phyloP scores from a whole-genome alignment of 2,329 filamentous ascomycete species.

The Sarocladiaceae sp. region DNA sequence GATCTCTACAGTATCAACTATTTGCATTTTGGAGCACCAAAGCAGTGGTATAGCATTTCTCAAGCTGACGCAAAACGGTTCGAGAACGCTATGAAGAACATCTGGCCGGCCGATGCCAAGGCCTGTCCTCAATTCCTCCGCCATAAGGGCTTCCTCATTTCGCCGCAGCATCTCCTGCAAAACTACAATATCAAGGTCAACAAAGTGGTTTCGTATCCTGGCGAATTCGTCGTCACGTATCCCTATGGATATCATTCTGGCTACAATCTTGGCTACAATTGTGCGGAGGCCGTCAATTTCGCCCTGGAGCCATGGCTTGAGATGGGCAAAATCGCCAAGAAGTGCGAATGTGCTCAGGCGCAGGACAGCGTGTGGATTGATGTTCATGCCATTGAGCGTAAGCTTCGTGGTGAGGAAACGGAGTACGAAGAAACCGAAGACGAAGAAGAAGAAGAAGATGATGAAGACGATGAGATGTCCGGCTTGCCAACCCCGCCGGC shows the following conservation, averaged over 20 bases:
- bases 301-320: constrained; percentile 92
- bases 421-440: constrained; percentile 76
- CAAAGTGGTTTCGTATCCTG: constrained; percentile 88
- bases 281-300: constrained; percentile 97
- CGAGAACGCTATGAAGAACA: constrained; percentile 88
- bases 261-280: constrained; percentile 97
- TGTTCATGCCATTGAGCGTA: constrained; percentile 91
- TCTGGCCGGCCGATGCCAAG: constrained; percentile 93
- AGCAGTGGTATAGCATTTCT: constrained; percentile 99
- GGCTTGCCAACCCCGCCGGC: constrained; percentile 74
- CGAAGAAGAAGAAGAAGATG: constrained; percentile 62
- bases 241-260: constrained; percentile 98
- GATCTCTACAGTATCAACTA: constrained; percentile 99
- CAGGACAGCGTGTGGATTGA: constrained; percentile 98
- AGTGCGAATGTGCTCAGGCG: constrained; percentile 90
- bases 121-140: constrained; percentile 93
- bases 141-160: constrained; percentile 96
- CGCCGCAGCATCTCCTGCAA: constrained; percentile 76
- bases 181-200: constrained; percentile 96
- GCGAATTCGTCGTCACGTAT: constrained; percentile 97
- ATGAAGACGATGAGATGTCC: constrained; percentile 53
- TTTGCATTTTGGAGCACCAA: constrained; percentile 95
- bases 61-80: constrained; percentile 91
- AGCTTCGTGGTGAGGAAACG: constrained; percentile 80
- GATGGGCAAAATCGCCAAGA: constrained; percentile 91